Evolutionary conservation across 2,329 filamentous ascomycete species (phyloP), one percentile per base, ranked within the genome.

Genomic region (Diaporthe australafricana): DNA sequence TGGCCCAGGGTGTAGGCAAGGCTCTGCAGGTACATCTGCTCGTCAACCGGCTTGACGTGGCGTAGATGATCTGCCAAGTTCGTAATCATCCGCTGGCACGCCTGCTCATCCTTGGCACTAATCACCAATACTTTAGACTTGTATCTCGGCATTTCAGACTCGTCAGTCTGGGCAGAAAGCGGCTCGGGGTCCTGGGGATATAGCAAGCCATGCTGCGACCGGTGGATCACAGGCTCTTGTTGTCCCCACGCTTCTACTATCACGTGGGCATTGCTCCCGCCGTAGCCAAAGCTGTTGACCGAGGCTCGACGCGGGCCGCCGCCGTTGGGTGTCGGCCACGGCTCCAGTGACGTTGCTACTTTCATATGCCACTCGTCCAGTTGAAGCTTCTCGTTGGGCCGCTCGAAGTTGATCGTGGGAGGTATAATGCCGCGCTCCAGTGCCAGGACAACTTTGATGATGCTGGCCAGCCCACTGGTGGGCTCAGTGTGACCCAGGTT

Each of bases 241-340:
- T n/a, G n/a, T n/a, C n/a, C n/a, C n/a, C n/a, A n/a, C n/a, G 71
- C 67, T 63, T 81, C 79, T 48, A 87, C 72, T 7, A 86, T 81
- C 5, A 79, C 79, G 70, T 87, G 84, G 0, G 80, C 81, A 70
- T 86, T 86, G 22, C 81, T 81, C 38, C 85, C 85, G 20, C 85
- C 84, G 35, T 83, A 85, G 2, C 84, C 85, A 70, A 85, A 86
- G 9, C 80, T 82, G 72, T 84, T 84, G 60, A 84, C 77, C 65
- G 27, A 74, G 27, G 75, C 77, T 42, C 62, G 74, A 50, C 72
- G 73, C 42, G 14, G 17, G 73, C 12, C 50, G 22, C 32, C 62
- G 50, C 5, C 27, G 1, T 68, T 57, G 8, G 20, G 38, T 3
- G 45, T 52, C 5, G 11, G 75, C 72, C 72, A 72, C 71, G 57